Evolutionary conservation across 257 asterid species (phyloP).

Genomic region (Rhazya stricta): DNA sequence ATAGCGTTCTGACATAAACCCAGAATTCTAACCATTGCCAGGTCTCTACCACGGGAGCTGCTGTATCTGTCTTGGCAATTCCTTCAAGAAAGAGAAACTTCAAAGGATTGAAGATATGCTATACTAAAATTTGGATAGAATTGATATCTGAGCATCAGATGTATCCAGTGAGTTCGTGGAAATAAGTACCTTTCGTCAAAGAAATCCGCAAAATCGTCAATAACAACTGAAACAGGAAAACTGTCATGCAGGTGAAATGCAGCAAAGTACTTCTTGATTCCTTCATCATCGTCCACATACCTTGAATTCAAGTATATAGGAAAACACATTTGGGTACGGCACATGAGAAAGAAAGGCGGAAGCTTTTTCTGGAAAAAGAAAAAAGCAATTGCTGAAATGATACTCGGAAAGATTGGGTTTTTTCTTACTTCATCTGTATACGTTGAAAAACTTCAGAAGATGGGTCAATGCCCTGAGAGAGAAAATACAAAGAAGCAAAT

Average conservation of each 20-base stretch:
- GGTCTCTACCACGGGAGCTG: slow-evolving; percentile 73
- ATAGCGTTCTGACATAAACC: slow-evolving; percentile 70
- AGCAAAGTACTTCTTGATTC: slow-evolving; percentile 76
- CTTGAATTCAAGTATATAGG: slow-evolving; percentile 23
- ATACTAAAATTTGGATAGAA: neutral
- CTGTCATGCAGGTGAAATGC: slow-evolving; percentile 70
- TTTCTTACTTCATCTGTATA: slow-evolving; percentile 60
- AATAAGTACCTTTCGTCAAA: slow-evolving; percentile 54
- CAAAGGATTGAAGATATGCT: neutral
- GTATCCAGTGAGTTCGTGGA: neutral
- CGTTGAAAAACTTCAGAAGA: slow-evolving; percentile 56
- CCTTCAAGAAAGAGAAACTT: slow-evolving; percentile 34
- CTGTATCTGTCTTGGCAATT: slow-evolving; percentile 62
- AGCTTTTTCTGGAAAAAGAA: neutral
- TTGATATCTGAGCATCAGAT: neutral
- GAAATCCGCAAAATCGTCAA: slow-evolving; percentile 81
- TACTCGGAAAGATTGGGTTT: neutral
- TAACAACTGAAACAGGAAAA: slow-evolving; percentile 53
- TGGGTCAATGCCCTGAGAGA: slow-evolving; percentile 65
- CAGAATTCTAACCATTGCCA: slow-evolving; percentile 74
- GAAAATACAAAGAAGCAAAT: neutral
- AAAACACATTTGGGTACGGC: too few species aligned
- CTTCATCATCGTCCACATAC: slow-evolving; percentile 79
- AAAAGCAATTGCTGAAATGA: too few species aligned
- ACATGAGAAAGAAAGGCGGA: neutral